A percentile compares a stretch with the other conserved stretches of the same genome.
These are phyloP conservation scores for Amniculicola lignicola DNA, from an alignment of 495 filamentous ascomycete genomes.

Conservation along the genomic window DNA sequence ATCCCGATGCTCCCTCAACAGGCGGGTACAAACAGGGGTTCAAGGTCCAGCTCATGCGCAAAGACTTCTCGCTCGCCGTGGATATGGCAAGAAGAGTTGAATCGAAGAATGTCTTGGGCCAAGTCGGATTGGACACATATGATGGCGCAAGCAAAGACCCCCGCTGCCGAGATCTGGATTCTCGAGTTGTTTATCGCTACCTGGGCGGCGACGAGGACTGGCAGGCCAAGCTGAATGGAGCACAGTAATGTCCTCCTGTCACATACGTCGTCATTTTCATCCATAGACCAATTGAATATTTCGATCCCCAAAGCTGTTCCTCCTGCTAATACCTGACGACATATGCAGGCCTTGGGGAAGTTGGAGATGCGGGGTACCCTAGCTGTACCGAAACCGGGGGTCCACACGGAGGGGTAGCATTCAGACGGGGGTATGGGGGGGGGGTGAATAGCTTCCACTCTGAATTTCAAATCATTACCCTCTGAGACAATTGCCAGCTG, in stretches of 20 bases:
- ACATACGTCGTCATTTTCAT: background rate
- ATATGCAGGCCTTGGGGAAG: constrained; percentile 23
- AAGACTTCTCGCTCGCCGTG: constrained; percentile 52
- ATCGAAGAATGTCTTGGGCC: constrained; percentile 45
- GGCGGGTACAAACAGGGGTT: constrained; percentile 53
- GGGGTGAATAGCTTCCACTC: too few relatives aligned
- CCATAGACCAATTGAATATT: background rate
- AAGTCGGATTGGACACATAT: constrained; percentile 48
- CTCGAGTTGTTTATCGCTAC: constrained; percentile 53
- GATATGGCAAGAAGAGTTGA: constrained; percentile 49
- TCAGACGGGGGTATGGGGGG: background rate
- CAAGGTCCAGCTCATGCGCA: constrained; percentile 53
- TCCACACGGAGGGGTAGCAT: constrained; percentile 15
- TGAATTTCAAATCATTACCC: constrained; percentile 22
- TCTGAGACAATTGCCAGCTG: background rate
- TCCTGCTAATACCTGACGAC: too few relatives aligned
- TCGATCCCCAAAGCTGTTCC: background rate
- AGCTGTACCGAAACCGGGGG: constrained; percentile 19
- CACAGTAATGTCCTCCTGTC: background rate
- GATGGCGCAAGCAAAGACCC: constrained; percentile 45
- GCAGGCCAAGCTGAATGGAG: constrained; percentile 34
- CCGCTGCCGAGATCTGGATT: constrained; percentile 51
- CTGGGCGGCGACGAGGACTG: constrained; percentile 52
- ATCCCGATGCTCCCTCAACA: constrained; percentile 47
- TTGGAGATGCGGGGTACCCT: constrained; percentile 24